Base-by-base conservation (phyloP, 2,329 filamentous ascomycete species). In the Trichoderma afroharzianum region DNA sequence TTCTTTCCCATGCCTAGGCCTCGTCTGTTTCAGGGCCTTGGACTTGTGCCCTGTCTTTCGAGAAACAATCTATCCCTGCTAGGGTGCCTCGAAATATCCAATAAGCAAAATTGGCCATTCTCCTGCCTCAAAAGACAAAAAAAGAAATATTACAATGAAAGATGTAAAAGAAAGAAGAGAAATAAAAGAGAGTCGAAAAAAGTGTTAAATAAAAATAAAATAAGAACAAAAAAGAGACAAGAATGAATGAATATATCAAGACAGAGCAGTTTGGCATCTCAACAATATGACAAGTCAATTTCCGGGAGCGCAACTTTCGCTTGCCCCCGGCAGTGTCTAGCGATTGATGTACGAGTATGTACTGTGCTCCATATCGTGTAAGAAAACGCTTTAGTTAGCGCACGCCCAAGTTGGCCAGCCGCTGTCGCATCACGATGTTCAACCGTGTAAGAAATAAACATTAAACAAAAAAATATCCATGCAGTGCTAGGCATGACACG, bases 1-100 rank as follows among this genome's bases (percentile, higher is more conserved):
- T 70, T 57, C 68, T 63, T 70, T 57, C 68, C 43, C 43, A 39
- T 55, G 58, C 50, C 59, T 30, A 39, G 59, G 26, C 36, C 33
- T 57, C 59, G 59, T 55, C 43, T 61, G 68, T 70, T 70, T 70
- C 68, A 70, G 59, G 26, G 43, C 59, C 47, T 43, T 70, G 67
- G 47, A 63, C 57, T 33, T 59, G 26, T 53, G 47, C 1, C 28
- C 28, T 59, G 28, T 33, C 43, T 43, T 32, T 55, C 47, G 36
- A 63, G 58, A 70, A 63, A 36, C 68, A 63, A 39, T 30, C 26
- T 33, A 57, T 28, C 68, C 68, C 68, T 63, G 68, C 68, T 63
- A 70, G 68, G 47, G 58, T 57, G 59, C 58, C 30, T 57, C 30
- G 26, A 39, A 59, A 32, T n/a, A 11, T 57, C 30, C 57, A 47